Evolutionary conservation across 2,329 filamentous ascomycete genomes (phyloP).

Genomic region (Calonectria fujianensis): DNA sequence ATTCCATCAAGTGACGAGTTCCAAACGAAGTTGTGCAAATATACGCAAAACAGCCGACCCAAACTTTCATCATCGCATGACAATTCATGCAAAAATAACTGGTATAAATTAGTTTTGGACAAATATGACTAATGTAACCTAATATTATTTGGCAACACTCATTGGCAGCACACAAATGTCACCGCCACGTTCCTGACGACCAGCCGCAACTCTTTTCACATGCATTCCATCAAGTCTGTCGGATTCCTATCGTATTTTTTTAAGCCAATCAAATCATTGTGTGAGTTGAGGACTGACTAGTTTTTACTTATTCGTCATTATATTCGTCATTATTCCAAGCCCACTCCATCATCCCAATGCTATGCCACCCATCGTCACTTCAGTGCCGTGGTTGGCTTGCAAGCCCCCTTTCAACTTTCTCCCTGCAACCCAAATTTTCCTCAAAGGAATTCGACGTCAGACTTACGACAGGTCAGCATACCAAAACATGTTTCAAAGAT

Average conservation of each 20-base stretch:
- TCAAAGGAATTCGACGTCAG: slow-evolving; percentile 1
- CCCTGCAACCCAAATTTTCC: neutral
- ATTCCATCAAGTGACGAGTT: neutral
- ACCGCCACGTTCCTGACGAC: neutral
- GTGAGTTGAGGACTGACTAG: neutral
- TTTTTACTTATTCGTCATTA: neutral
- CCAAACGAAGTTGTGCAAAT: neutral
- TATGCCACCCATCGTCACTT: neutral
- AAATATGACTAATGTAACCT: neutral
- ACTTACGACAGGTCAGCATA: neutral
- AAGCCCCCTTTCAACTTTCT: neutral
- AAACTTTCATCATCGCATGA: neutral
- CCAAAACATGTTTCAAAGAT: neutral
- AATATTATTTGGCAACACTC: neutral
- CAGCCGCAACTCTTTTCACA: neutral
- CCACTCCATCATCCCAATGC: neutral
- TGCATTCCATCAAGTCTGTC: neutral
- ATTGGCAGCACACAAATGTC: neutral
- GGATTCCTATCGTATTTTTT: neutral
- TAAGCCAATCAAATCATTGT: neutral
- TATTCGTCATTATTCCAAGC: neutral
- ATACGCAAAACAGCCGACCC: neutral
- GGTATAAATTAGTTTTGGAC: neutral
- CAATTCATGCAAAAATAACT: neutral
- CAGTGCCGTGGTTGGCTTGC: neutral